A percentile compares a stretch with the other conserved stretches of the same genome.
These are phyloP conservation scores for Sarocladium kiliense DNA, from an alignment of 2,329 filamentous ascomycete species.

Conservation along the genomic window DNA sequence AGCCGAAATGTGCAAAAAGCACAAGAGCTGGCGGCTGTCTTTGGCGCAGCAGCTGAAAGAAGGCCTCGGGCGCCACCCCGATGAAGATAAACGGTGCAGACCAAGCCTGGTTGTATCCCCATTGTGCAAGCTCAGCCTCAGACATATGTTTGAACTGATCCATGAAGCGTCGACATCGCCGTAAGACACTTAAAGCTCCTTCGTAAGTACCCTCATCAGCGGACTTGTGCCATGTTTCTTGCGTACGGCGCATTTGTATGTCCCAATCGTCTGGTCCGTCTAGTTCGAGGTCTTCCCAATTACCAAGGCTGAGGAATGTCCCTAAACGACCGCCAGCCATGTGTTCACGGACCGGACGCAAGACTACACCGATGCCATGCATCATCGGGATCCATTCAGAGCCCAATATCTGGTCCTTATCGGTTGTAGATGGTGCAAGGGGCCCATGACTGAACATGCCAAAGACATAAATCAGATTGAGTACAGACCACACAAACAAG, in stretches of 20 bases:
- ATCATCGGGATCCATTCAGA: conserved; percentile 17
- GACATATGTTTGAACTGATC: conserved; percentile 14
- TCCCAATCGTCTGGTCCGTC: not conserved
- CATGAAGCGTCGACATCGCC: conserved; percentile 13
- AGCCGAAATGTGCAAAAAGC: conserved; percentile 16
- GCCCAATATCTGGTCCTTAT: conserved; percentile 14
- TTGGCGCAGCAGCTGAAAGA: conserved; percentile 16
- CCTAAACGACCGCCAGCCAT: conserved; percentile 11
- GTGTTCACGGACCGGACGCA: conserved; percentile 9
- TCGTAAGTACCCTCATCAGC: conserved; percentile 13
- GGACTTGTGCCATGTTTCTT: conserved; percentile 10
- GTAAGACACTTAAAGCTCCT: conserved; percentile 9
- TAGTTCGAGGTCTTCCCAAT: conserved; percentile 15
- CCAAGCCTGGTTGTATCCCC: conserved; percentile 15
- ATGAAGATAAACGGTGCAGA: conserved; percentile 16
- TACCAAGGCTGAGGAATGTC: conserved; percentile 11
- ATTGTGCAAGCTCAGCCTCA: not conserved
- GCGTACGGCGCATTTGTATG: conserved; percentile 8
- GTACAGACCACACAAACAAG: conserved; percentile 11
- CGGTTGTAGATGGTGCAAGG: not conserved
- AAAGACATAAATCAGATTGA: conserved; percentile 15
- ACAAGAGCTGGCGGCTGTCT: conserved; percentile 16
- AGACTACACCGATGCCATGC: conserved; percentile 14
- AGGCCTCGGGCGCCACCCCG: conserved; percentile 13
- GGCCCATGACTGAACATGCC: not conserved